Percentiles rank a stretch among this genome's conserved stretches.
Evolutionary conservation across 2,329 filamentous ascomycete species (phyloP).

Genomic region (Trichoderma oligosporum): DNA sequence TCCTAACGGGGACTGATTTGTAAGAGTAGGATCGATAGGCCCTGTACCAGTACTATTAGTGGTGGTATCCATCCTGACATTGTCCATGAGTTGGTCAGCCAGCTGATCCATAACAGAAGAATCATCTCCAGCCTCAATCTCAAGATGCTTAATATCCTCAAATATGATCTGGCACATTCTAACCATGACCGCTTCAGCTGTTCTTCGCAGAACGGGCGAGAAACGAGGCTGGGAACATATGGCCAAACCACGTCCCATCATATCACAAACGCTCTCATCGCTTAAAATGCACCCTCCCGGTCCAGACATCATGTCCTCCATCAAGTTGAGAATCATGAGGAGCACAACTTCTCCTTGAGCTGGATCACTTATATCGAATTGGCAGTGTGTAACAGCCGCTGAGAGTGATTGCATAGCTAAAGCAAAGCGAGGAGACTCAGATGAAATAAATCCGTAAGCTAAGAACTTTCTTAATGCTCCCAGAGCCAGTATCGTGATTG

Average conservation of each 20-base stretch:
- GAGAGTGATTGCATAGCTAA: slow-evolving; percentile 93
- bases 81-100: slow-evolving; percentile 65
- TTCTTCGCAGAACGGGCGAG: slow-evolving; percentile 83
- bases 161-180: slow-evolving; percentile 99
- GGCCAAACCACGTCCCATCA: slow-evolving; percentile 97
- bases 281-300: slow-evolving; percentile 90
- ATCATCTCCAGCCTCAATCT: slow-evolving; percentile 68
- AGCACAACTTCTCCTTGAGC: slow-evolving; percentile 94
- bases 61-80: slow-evolving; percentile 75
- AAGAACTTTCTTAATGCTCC: slow-evolving; percentile 96
- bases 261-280: slow-evolving; percentile 96
- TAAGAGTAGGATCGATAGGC: slow-evolving; percentile 7
- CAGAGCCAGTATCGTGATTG: slow-evolving; percentile 91
- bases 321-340: slow-evolving; percentile 88
- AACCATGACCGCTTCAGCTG: slow-evolving; percentile 95
- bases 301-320: slow-evolving; percentile 97
- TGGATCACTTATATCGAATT: slow-evolving; percentile 94
- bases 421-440: slow-evolving; percentile 78
- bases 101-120: slow-evolving; percentile 62
- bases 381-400: slow-evolving; percentile 92
- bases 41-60: slow-evolving; percentile 35
- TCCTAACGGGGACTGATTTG: slow-evolving; percentile 1
- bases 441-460: slow-evolving; percentile 85
- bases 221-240: slow-evolving; percentile 94
- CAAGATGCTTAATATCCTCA: slow-evolving; percentile 81